These are phyloP conservation scores for Plantago major DNA, from an alignment of 257 asterid genomes.

Conservation along the genomic window DNA sequence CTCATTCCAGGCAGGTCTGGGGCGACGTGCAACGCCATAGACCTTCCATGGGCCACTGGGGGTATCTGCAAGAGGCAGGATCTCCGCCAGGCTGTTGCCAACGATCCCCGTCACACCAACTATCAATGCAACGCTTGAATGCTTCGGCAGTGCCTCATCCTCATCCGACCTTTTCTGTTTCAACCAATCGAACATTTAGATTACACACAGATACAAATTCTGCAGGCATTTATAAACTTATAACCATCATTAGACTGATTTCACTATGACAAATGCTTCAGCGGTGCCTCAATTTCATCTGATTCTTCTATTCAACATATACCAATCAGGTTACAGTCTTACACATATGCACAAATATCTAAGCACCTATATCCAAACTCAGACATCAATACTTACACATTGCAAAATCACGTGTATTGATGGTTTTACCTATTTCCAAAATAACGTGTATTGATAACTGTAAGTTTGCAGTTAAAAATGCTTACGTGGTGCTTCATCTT, in stretches of 20 bases:
- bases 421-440: too few species aligned
- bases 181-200: background rate
- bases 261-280: too few species aligned
- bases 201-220: background rate
- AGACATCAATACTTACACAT: too few species aligned
- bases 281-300: too few species aligned
- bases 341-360: too few species aligned
- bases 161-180: constrained; percentile 59
- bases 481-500: too few species aligned
- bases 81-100: constrained; percentile 92
- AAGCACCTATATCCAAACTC: too few species aligned
- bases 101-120: constrained; percentile 93
- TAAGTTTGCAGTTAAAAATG: too few species aligned
- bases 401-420: too few species aligned
- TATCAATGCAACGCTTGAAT: constrained; percentile 75
- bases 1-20: constrained; percentile 75
- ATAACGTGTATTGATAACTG: too few species aligned
- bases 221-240: background rate
- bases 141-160: constrained; percentile 57
- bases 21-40: constrained; percentile 87
- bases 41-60: constrained; percentile 99
- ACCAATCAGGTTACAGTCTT: too few species aligned
- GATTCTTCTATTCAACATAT: too few species aligned
- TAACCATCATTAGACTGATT: background rate
- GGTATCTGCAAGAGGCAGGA: constrained; percentile 89